Conservation (phyloP, 192 early-diverging fungal genomes). For the Podila clonocystis region DNA sequence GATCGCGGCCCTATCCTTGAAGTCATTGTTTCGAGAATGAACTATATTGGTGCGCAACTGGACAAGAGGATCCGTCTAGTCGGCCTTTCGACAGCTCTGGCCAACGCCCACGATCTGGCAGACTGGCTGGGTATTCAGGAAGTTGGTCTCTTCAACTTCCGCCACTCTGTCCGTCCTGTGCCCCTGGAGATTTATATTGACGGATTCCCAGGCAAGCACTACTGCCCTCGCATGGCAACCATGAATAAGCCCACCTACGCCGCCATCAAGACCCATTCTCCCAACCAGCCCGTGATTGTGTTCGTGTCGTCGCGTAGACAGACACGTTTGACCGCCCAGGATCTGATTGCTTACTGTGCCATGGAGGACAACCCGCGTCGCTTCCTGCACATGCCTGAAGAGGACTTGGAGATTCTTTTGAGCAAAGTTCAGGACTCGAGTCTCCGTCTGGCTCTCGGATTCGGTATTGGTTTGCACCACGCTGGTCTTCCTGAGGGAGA, state of each 20-base stretch:
- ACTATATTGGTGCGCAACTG: constrained; percentile 90
- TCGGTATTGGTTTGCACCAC: constrained; percentile 98
- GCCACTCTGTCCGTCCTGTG: constrained; percentile 96
- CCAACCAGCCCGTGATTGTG: constrained; percentile 92
- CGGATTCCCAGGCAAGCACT: constrained; percentile 95
- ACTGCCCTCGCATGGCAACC: constrained; percentile 97
- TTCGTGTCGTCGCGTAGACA: constrained; percentile 99
- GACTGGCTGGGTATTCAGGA: constrained; percentile 95
- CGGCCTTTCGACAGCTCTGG: constrained; percentile 95
- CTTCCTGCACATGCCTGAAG: constrained; percentile 88
- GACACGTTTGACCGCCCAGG: constrained; percentile 95
- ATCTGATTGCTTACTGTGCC: constrained; percentile 93
- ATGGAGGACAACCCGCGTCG: constrained; percentile 92
- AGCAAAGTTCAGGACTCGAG: constrained; percentile 82
- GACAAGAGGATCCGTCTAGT: constrained; percentile 86
- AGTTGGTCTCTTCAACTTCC: constrained; percentile 95
- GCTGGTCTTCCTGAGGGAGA: constrained; percentile 93
- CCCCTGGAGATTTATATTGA: constrained; percentile 98
- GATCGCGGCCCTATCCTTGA: constrained; percentile 98
- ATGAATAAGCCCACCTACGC: constrained; percentile 99
- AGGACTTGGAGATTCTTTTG: constrained; percentile 78
- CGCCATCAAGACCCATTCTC: constrained; percentile 95
- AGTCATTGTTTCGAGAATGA: constrained; percentile 98
- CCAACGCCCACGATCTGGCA: constrained; percentile 94
- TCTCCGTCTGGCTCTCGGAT: constrained; percentile 82